These are phyloP conservation scores for Colletotrichum limetticola DNA, from an alignment of 2,329 filamentous ascomycete genomes.

Conservation along the genomic window DNA sequence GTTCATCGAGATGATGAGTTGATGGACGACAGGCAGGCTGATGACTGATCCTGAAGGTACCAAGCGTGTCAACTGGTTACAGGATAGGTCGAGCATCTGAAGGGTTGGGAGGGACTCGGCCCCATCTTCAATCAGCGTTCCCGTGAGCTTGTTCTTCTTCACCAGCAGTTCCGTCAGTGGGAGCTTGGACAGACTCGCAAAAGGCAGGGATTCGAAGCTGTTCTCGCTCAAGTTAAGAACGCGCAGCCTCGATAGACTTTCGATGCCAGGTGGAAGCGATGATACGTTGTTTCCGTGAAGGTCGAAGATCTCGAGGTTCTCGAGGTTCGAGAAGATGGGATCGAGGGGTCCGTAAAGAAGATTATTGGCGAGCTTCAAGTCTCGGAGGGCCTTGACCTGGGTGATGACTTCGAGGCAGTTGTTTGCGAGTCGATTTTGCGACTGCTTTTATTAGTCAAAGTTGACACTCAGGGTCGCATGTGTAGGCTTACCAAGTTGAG, in stretches of 20 bases:
- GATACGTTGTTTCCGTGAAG: conserved; percentile 83
- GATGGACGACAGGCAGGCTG: conserved; percentile 77
- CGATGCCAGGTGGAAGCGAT: conserved; percentile 73
- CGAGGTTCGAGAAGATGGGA: conserved; percentile 70
- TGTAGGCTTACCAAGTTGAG: conserved; percentile 79
- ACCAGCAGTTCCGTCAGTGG: conserved; percentile 79
- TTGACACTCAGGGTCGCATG: neutral
- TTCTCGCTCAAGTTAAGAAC: conserved; percentile 86
- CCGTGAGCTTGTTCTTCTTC: conserved; percentile 81
- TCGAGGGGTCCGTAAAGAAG: conserved; percentile 76
- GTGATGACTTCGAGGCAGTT: conserved; percentile 77
- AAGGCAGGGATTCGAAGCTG: conserved; percentile 75
- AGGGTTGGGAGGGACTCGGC: conserved; percentile 71
- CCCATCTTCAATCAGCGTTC: conserved; percentile 74
- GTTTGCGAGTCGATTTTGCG: conserved; percentile 83
- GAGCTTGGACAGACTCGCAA: conserved; percentile 73
- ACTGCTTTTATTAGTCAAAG: conserved; percentile 56
- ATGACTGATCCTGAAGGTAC: conserved; percentile 57
- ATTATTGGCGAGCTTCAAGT: conserved; percentile 86
- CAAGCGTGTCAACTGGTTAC: conserved; percentile 75
- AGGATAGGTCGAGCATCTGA: conserved; percentile 80
- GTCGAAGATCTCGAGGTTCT: conserved; percentile 82
- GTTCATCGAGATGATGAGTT: conserved; percentile 84
- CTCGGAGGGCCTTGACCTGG: conserved; percentile 77
- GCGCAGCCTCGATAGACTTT: conserved; percentile 75